Base-by-base conservation (phyloP, 495 filamentous ascomycete species). In the Lophium mytilinum region DNA sequence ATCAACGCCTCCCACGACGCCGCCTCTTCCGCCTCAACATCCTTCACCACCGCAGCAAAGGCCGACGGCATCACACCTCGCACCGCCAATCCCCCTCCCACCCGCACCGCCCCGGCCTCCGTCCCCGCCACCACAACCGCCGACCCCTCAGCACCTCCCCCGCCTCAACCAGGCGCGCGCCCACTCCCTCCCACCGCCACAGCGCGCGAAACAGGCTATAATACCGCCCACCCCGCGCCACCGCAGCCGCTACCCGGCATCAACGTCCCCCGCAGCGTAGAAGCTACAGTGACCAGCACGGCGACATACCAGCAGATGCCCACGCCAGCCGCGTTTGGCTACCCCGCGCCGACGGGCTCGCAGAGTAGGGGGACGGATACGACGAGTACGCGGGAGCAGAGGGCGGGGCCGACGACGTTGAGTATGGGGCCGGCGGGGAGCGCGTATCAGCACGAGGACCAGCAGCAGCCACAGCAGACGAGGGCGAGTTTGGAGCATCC, bases 121-220 rank as follows among this genome's bases (percentile, higher is more conserved):
- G 3, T 66, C 73, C 36, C 72, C 70, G 39, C 55, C 37, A 42
- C 57, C 58, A 41, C 60, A 51, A 39, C 50, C 55, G 33, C 45
- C 52, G 47, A 55, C 33, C 45, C 63, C 48, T 61, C 63, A 12
- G 80, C 81, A 11, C 78, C 83, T 30, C 71, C 79, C 45, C 84
- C 85, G 18, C 43, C 43, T 1, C 84, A 86, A 59, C 83, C 83
- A 24, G 83, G 80, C 54, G 73, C 79, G 4, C 63, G 72, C 4
- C 78, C 83, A 9, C 47, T 57, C 6, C 69, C 73, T 5, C 55
- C 61, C 10, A 24, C 64, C 41, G 57, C 69, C 7, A 35, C 70
- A 37, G 33, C 68, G 48, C 35, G 53, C 58, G 49, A 34, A 54
- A 51, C 60, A 52, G 41, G 53, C 53, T 14, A 54, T n/a, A n/a